A percentile compares a stretch with the other conserved stretches of the same genome.
Evolutionary conservation across 257 asterid species (phyloP).

Genomic region (Lavandula angustifolia): DNA sequence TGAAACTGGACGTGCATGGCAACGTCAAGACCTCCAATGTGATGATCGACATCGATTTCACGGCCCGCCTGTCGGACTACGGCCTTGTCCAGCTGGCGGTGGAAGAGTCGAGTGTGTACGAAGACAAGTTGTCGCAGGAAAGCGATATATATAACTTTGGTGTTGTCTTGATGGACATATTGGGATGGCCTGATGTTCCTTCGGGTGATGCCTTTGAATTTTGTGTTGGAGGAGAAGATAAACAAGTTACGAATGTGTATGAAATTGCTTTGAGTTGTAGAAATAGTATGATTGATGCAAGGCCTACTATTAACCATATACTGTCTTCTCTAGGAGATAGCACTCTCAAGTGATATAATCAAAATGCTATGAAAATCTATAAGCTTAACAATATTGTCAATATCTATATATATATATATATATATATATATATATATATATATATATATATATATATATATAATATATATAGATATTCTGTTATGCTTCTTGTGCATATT

Average conservation of each 20-base stretch:
- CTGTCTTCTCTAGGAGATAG: constrained; percentile 25
- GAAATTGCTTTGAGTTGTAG: constrained; percentile 43
- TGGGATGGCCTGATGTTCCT: constrained; percentile 32
- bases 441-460: too few relatives aligned
- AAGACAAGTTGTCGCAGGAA: constrained; percentile 32
- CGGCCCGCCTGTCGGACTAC: constrained; percentile 48
- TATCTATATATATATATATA: too few relatives aligned
- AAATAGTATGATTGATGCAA: constrained; percentile 34
- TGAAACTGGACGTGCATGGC: constrained; percentile 53
- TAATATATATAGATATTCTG: too few relatives aligned
- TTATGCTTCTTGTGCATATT: too few relatives aligned
- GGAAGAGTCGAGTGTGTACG: constrained; percentile 24
- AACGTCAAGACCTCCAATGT: constrained; percentile 59
- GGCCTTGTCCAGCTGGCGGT: constrained; percentile 54
- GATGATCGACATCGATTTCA: constrained; percentile 52
- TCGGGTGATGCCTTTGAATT: constrained; percentile 26
- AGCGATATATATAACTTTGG: constrained; percentile 58
- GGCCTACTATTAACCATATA: constrained; percentile 45
- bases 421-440: too few relatives aligned
- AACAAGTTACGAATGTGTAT: constrained; percentile 33
- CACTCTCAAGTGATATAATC: background rate
- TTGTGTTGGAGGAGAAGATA: constrained; percentile 30
- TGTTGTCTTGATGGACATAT: constrained; percentile 46
- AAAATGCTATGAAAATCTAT: too few relatives aligned
- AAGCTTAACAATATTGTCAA: too few relatives aligned